Evolutionary conservation across 345 rosid genomes (phyloP).

Genomic region (Lagerstroemia speciosa): DNA sequence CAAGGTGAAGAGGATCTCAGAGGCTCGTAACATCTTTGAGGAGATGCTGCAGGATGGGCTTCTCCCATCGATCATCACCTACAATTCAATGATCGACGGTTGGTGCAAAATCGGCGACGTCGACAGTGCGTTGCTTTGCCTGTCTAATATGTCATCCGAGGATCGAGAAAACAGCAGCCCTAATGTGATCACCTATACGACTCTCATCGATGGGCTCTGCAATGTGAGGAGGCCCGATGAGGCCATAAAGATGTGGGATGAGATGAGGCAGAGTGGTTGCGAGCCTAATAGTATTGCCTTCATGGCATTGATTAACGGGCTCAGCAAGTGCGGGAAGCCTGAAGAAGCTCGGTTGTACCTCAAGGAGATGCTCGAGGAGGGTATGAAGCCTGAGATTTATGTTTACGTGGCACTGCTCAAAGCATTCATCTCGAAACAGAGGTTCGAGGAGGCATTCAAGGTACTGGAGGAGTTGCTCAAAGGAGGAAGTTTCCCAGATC

Average conservation of each 20-base stretch:
- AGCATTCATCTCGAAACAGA: constrained; percentile 35
- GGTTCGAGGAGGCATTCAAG: constrained; percentile 42
- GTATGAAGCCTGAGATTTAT: constrained; percentile 58
- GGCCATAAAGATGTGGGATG: constrained; percentile 62
- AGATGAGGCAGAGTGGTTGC: constrained; percentile 50
- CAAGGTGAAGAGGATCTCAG: constrained; percentile 46
- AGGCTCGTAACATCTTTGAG: constrained; percentile 47
- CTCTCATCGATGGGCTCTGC: constrained; percentile 64
- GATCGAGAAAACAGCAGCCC: constrained; percentile 38
- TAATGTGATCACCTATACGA: constrained; percentile 64
- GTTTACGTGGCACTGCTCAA: constrained; percentile 43
- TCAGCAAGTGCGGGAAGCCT: constrained; percentile 65
- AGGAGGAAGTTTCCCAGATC: constrained; percentile 38
- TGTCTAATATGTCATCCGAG: constrained; percentile 36
- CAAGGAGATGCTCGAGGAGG: constrained; percentile 50
- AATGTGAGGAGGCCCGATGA: constrained; percentile 56
- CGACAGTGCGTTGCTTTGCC: constrained; percentile 44
- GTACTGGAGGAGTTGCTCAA: constrained; percentile 51
- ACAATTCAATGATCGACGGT: constrained; percentile 72
- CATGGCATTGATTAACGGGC: constrained; percentile 69
- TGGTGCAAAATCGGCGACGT: constrained; percentile 63
- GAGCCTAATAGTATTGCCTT: constrained; percentile 46
- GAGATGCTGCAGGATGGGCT: constrained; percentile 62
- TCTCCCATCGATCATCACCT: constrained; percentile 64
- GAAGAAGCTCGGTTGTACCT: constrained; percentile 46